A percentile compares a stretch with the other conserved stretches of the same genome.
phyloP scores from a whole-genome alignment of 1,284 basidiomycete genomes.

The Fomitopsis pinicola region DNA sequence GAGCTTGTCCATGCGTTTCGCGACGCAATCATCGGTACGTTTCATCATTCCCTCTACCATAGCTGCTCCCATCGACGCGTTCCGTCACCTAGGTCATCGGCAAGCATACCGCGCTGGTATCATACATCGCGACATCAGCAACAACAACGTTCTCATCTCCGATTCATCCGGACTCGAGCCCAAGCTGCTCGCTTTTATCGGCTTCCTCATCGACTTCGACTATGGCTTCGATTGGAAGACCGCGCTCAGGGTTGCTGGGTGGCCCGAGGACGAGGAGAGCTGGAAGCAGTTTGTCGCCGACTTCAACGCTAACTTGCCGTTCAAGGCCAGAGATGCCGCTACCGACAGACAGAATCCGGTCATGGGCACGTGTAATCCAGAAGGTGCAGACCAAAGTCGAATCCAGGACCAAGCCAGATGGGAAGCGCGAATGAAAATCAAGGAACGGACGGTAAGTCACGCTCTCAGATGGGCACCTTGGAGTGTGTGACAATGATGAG shows the following conservation, averaged over 20 bases:
- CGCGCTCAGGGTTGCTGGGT: background rate
- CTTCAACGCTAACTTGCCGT: too few species aligned
- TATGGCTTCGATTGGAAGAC: slow-evolving; percentile 8
- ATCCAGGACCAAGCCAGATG: background rate
- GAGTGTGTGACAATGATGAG: background rate
- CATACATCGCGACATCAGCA: slow-evolving; percentile 13
- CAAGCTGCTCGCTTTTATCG: too few species aligned
- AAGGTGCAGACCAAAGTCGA: background rate
- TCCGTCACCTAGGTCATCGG: background rate
- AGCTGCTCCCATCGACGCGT: background rate
- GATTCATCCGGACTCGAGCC: background rate
- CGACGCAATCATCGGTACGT: slow-evolving; percentile 12
- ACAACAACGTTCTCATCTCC: slow-evolving; percentile 11
- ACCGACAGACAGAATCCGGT: background rate
- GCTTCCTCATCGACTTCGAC: slow-evolving; percentile 13
- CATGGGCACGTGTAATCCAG: background rate
- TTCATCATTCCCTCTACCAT: background rate
- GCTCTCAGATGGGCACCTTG: too few species aligned
- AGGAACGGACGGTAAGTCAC: background rate
- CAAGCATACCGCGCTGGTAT: slow-evolving; percentile 1
- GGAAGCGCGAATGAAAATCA: too few species aligned
- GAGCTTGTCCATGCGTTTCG: slow-evolving; percentile 10
- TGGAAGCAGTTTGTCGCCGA: background rate
- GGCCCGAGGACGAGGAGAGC: background rate
- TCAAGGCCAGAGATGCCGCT: background rate